Evolutionary conservation across 2,329 filamentous ascomycete genomes (phyloP).

Genomic region (Penicillium thymicola): DNA sequence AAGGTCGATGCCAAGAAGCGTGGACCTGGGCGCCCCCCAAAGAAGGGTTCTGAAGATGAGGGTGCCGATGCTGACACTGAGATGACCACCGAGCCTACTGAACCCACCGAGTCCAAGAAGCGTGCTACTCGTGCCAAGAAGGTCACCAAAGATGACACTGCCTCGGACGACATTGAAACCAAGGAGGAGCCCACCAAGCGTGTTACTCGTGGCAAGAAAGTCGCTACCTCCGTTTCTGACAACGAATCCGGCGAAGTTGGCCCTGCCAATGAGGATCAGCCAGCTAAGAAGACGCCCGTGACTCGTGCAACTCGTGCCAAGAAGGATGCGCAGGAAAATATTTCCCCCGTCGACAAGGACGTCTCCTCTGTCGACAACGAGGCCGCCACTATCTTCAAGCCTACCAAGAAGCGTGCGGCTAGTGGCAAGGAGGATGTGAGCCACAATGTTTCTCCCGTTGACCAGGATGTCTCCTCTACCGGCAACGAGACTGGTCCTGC

Average conservation of each 20-base stretch:
- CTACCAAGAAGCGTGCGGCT: not conserved
- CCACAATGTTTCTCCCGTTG: not conserved
- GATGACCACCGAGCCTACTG: not conserved
- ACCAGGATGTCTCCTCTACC: not conserved
- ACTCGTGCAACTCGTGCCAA: not conserved
- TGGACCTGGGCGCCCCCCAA: slow-evolving; percentile 6
- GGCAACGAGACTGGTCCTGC: not conserved
- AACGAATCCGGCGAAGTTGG: not conserved
- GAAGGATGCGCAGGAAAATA: not conserved
- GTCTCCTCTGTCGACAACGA: not conserved
- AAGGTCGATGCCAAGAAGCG: not conserved
- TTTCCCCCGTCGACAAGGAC: not conserved
- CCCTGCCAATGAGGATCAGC: not conserved
- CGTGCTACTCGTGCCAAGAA: not conserved
- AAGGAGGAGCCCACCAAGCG: not conserved
- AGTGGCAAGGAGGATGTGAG: not conserved
- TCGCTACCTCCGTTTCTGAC: not conserved
- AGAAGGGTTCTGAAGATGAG: not conserved
- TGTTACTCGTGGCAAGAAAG: not conserved
- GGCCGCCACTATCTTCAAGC: too few species aligned
- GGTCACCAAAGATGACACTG: not conserved
- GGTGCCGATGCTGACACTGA: not conserved
- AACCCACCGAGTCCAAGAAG: too few species aligned
- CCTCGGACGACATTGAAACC: not conserved
- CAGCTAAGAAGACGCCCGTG: not conserved